phyloP scores from a whole-genome alignment of 1,284 basidiomycete genomes.

The Porogramme epimiltina region DNA sequence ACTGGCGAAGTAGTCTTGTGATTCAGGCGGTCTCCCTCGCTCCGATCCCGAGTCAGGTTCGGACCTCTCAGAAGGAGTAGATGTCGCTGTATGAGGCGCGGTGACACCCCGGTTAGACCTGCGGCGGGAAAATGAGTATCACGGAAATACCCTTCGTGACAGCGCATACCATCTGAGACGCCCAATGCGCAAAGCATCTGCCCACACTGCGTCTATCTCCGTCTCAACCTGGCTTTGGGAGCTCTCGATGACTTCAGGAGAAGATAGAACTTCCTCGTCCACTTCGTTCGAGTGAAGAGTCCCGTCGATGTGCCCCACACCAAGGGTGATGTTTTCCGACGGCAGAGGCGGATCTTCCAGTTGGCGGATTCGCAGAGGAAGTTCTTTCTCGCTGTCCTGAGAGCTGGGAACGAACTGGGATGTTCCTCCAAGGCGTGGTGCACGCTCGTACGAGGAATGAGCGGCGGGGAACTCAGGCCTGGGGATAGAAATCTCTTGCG shows the following conservation, averaged over 20 bases:
- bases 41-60: no score
- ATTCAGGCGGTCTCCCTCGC: background rate
- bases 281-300: background rate
- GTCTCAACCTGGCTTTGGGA: conserved; percentile 23
- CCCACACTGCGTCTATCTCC: conserved; percentile 10
- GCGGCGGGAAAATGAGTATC: no score
- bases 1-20: conserved; percentile 15
- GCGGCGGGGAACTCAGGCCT: background rate
- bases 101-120: no score
- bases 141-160: no score
- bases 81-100: no score
- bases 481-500: conserved; percentile 21
- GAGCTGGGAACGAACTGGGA: conserved; percentile 25
- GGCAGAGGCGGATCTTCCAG: no score
- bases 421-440: background rate
- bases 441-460: background rate
- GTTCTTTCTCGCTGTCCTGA: conserved; percentile 26
- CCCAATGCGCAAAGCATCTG: conserved; percentile 4
- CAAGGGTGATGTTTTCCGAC: no score
- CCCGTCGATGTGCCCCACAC: no score
- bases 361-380: no score
- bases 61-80: no score
- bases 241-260: conserved; percentile 12
- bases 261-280: background rate
- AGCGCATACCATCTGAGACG: no score